Conservation (phyloP, 306 rosid species). For the Quercus rubra region DNA sequence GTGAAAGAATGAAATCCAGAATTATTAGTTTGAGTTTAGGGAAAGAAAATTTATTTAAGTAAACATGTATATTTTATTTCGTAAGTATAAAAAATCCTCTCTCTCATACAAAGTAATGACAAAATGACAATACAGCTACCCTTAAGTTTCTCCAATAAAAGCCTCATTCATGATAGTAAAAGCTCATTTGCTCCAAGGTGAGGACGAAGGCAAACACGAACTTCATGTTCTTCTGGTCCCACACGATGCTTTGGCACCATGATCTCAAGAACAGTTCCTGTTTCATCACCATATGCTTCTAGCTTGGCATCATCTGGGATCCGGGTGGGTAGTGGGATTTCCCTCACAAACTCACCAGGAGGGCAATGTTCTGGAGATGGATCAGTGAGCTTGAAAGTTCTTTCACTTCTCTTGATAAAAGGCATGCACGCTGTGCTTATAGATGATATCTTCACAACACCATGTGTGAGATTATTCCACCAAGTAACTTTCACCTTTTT, state of each 20-base stretch:
- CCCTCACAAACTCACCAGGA: slow-evolving; percentile 40
- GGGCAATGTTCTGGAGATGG: slow-evolving; percentile 43
- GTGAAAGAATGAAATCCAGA: not conserved
- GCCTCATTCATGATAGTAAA: slow-evolving; percentile 13
- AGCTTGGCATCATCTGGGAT: slow-evolving; percentile 42
- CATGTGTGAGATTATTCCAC: slow-evolving; percentile 36
- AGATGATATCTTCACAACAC: slow-evolving; percentile 33
- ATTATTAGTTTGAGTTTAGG: not conserved
- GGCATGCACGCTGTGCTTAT: slow-evolving; percentile 34
- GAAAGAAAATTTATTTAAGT: not conserved
- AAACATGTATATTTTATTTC: not conserved
- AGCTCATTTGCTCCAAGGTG: slow-evolving; percentile 36
- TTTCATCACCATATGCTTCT: slow-evolving; percentile 33
- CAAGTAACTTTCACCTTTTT: slow-evolving; percentile 34
- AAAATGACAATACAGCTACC: not conserved
- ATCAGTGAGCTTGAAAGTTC: slow-evolving; percentile 41
- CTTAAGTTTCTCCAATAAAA: not conserved
- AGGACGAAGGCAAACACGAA: slow-evolving; percentile 39
- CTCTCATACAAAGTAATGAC: not conserved
- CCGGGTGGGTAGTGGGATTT: slow-evolving; percentile 32
- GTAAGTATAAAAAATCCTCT: not conserved
- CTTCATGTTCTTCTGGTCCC: slow-evolving; percentile 40
- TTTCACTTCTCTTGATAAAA: slow-evolving; percentile 26
- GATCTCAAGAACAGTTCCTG: slow-evolving; percentile 35
- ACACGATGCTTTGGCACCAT: slow-evolving; percentile 36